Conservation (phyloP, 345 rosid genomes). For the Carallia brachiata region DNA sequence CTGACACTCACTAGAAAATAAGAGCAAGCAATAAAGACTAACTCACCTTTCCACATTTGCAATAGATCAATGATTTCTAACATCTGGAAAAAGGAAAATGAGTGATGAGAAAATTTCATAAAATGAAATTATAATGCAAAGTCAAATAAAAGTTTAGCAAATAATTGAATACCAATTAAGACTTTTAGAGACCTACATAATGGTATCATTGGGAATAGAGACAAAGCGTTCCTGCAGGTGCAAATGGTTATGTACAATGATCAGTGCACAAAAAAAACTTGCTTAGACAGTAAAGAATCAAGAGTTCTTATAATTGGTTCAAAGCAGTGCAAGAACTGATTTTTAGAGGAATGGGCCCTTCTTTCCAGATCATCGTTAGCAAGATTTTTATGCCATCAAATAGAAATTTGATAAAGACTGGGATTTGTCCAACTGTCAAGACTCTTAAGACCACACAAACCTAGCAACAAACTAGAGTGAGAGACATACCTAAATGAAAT, state of each 20-base stretch:
- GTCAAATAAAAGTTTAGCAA: background rate
- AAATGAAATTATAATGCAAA: background rate
- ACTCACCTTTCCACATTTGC: conserved; percentile 85
- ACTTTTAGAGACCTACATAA: conserved; percentile 68
- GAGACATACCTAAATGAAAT: too few species aligned
- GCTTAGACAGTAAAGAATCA: background rate
- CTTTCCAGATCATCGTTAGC: conserved; percentile 60
- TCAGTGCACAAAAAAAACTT: too few species aligned
- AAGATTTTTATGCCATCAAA: conserved; percentile 57
- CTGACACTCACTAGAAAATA: background rate
- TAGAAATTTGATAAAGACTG: background rate
- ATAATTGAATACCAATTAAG: conserved; percentile 50
- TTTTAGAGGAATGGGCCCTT: conserved; percentile 80
- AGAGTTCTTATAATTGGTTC: conserved; percentile 67
- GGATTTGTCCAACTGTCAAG: too few species aligned
- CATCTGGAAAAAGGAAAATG: conserved; percentile 38
- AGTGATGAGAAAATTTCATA: background rate
- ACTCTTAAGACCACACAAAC: too few species aligned
- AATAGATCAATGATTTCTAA: conserved; percentile 56
- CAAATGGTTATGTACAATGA: conserved; percentile 17
- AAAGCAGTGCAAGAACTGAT: conserved; percentile 84
- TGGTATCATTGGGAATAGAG: conserved; percentile 48
- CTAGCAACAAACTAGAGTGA: too few species aligned
- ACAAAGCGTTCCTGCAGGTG: conserved; percentile 54
- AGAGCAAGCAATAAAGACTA: background rate